A percentile compares a stretch with the other conserved stretches of the same genome.
Conservation (phyloP, 2,329 filamentous ascomycete species). For the Beauveria bassiana region DNA sequence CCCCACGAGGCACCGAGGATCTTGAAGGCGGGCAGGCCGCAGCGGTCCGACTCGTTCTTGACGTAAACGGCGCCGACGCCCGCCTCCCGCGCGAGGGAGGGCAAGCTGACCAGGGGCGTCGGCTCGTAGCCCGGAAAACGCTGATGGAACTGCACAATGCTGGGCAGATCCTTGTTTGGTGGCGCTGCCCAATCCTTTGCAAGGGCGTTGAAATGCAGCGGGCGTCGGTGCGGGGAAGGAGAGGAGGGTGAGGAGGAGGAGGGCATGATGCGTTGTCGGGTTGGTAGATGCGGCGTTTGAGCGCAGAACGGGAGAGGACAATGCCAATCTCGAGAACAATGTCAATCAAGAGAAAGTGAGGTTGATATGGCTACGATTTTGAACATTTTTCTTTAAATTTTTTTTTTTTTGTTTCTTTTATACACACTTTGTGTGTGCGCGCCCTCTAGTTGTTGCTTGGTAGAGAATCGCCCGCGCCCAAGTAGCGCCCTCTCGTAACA, state of each 20-base stretch:
- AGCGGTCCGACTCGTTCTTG: slow-evolving; percentile 61
- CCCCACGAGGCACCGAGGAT: slow-evolving; percentile 75
- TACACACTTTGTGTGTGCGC: background rate
- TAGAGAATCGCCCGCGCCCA: background rate
- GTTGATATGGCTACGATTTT: background rate
- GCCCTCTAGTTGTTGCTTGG: background rate
- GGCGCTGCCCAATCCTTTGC: background rate
- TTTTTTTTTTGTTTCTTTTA: background rate
- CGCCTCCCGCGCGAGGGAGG: slow-evolving; percentile 45
- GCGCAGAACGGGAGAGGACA: too few species aligned
- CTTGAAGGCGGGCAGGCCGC: slow-evolving; percentile 67
- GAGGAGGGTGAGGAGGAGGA: background rate
- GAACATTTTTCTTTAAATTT: background rate
- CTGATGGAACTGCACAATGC: slow-evolving; percentile 46
- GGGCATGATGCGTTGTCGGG: background rate
- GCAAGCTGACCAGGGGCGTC: slow-evolving; percentile 44
- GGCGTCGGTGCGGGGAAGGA: slow-evolving; percentile 6
- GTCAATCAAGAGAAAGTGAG: background rate
- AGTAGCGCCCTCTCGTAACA: slow-evolving; percentile 8
- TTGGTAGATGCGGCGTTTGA: background rate
- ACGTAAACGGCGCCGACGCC: slow-evolving; percentile 48
- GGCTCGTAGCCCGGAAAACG: slow-evolving; percentile 68
- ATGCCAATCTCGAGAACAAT: background rate
- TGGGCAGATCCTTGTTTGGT: slow-evolving; percentile 38
- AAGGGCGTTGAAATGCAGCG: slow-evolving; percentile 4